Conservation (phyloP, 106 monocot species). For the Apostasia ramifera region DNA sequence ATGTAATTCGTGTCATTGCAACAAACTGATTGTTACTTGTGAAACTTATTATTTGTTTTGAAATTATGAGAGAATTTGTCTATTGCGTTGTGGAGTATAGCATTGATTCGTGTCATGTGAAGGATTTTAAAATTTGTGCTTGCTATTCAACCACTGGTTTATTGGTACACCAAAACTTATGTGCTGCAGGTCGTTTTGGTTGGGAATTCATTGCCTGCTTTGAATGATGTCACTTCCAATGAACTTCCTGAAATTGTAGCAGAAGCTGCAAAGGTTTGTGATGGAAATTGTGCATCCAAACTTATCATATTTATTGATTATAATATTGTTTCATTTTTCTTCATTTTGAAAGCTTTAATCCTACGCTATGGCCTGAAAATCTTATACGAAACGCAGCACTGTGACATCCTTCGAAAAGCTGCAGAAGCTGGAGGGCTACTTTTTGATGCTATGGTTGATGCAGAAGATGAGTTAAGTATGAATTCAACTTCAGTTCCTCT, state of each 20-base stretch:
- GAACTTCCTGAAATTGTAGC: constrained; percentile 99
- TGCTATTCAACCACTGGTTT: background rate
- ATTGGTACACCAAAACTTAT: background rate
- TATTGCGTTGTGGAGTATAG: too few species aligned
- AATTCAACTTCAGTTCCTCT: constrained; percentile 53
- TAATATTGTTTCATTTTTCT: too few species aligned
- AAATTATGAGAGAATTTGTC: too few species aligned
- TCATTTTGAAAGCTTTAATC: background rate
- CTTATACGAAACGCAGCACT: constrained; percentile 50
- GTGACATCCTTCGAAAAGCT: constrained; percentile 85
- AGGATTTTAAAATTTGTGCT: too few species aligned
- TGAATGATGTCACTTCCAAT: constrained; percentile 96
- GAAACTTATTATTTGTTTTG: too few species aligned
- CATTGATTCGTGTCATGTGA: too few species aligned
- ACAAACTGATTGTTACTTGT: too few species aligned
- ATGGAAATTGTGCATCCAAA: background rate
- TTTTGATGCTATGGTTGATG: constrained; percentile 85
- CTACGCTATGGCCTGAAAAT: background rate
- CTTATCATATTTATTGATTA: background rate
- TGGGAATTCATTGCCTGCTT: constrained; percentile 89
- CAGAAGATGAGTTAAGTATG: constrained; percentile 40
- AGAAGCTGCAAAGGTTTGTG: constrained; percentile 94
- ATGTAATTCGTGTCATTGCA: too few species aligned
- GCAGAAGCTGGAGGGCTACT: constrained; percentile 96
- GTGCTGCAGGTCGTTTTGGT: constrained; percentile 80